Conservation (phyloP, 1,284 basidiomycete species). For the Rhodotorula sp. region DNA sequence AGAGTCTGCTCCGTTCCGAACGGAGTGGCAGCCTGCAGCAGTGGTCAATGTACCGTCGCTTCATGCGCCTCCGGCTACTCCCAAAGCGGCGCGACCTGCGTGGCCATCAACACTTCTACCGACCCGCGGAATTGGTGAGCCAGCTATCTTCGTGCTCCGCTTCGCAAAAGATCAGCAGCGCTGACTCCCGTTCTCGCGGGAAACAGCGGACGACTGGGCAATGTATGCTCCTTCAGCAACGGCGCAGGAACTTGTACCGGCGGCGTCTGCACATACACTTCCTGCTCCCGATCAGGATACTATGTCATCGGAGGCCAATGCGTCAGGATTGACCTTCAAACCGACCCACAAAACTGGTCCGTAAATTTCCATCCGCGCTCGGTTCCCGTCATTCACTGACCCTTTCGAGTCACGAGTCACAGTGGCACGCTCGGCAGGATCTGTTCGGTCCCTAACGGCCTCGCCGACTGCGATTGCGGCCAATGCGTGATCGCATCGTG, state of each 20-base stretch:
- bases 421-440: conserved; percentile 23
- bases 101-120: conserved; percentile 13
- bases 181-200: conserved; percentile 15
- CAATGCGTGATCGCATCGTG: conserved; percentile 24
- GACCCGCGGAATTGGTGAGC: conserved; percentile 19
- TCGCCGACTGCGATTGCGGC: conserved; percentile 11
- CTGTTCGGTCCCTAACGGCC: conserved; percentile 17
- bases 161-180: conserved; percentile 30
- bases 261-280: conserved; percentile 6
- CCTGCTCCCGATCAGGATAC: conserved; percentile 22
- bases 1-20: conserved; percentile 18
- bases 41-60: conserved; percentile 15
- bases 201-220: conserved; percentile 39
- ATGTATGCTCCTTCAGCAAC: conserved; percentile 18
- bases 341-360: conserved; percentile 30
- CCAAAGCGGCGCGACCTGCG: conserved; percentile 4
- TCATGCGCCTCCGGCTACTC: conserved; percentile 23
- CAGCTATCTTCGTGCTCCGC: conserved; percentile 10
- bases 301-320: conserved; percentile 21
- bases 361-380: too few species aligned
- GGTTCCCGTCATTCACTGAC: too few species aligned
- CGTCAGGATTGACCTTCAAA: conserved; percentile 19
- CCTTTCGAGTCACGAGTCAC: background rate
- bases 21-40: conserved; percentile 13
- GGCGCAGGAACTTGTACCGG: conserved; percentile 3